Base-by-base conservation (phyloP, 1,139 yeast species). In the Martiniozyma asiatica region DNA sequence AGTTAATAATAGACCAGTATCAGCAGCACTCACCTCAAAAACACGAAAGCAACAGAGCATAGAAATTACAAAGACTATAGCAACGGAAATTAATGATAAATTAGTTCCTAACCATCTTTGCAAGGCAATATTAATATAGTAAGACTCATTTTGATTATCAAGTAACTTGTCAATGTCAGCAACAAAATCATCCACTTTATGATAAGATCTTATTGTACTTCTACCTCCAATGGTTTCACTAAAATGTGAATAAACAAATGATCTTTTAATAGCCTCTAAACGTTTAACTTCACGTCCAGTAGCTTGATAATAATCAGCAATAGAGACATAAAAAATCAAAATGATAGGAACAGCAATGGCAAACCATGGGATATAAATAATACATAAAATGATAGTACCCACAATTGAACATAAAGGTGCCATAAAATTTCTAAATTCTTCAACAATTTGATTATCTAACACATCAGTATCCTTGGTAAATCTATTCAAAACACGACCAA, bases 71-170 rank as follows among this genome's bases (percentile, higher is more conserved):
- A 70, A 53, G 6, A 70, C 52, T 38, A 73, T 58, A 19, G 63
- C 42, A 22, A 63, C 53, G 1, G 80, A 75, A 26, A 72, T 50
- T 26, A 62, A 40, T 47, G 75, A 82, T 40, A 80, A 58, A 35
- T 76, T 68, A 1, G 78, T 73, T 13, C 75, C 68, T 26, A 81
- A 65, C 94, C 94, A 84, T 49, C 92, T 68, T 56, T 81, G 94
- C 39, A 71, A 69, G 1, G 76, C 80, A 40, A 73, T 58, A 8
- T 78, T 68, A 33, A 80, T 40, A 44, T 63, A 76, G 43, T 76
- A 73, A 2, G 89, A 80, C 43, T 79, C 79, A 44, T 79, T 78
- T 73, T 75, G 75, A 24, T 59, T 58, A 50, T 84, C 66, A 34
- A 79, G 55, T 18, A 66, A 58, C 8, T 35, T 36, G 38, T 68